Conservation (phyloP, 139 green algal species). For the Picochlorum sp. region DNA sequence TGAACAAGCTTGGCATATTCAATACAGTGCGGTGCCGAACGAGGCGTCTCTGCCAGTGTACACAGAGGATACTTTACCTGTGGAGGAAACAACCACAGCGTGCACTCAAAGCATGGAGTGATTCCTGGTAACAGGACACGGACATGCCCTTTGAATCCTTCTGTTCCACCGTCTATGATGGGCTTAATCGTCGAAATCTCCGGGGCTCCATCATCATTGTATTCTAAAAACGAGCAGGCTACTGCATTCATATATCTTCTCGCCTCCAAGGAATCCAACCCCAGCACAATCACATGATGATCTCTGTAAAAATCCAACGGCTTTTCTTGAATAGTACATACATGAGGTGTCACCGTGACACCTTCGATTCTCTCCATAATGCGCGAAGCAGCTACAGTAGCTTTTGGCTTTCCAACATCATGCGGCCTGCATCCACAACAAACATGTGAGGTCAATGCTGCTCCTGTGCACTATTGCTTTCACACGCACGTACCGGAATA, state of each 20-base stretch:
- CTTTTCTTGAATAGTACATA: slow-evolving; percentile 94
- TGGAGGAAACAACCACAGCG: slow-evolving; percentile 98
- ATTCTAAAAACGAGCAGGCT: slow-evolving; percentile 91
- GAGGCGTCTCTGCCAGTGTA: slow-evolving; percentile 88
- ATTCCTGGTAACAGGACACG: slow-evolving; percentile 90
- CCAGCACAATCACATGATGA: slow-evolving; percentile 92
- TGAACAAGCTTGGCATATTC: slow-evolving; percentile 96
- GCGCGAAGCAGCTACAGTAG: slow-evolving; percentile 74
- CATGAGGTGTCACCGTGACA: slow-evolving; percentile 72
- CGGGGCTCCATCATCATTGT: slow-evolving; percentile 69
- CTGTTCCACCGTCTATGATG: slow-evolving; percentile 96
- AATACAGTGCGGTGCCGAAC: slow-evolving; percentile 93
- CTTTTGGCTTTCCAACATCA: slow-evolving; percentile 94
- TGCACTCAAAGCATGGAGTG: slow-evolving; percentile 99
- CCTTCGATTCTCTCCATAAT: slow-evolving; percentile 77
- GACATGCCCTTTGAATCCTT: slow-evolving; percentile 97
- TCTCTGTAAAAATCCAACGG: slow-evolving; percentile 77
- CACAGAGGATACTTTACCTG: slow-evolving; percentile 96
- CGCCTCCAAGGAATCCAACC: slow-evolving; percentile 95
- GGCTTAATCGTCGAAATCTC: slow-evolving; percentile 85
- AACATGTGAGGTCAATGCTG: neutral
- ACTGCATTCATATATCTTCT: slow-evolving; percentile 95
- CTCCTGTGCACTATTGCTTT: too few species aligned
- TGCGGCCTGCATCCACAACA: neutral
- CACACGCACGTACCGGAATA: slow-evolving; percentile 55